Percentiles rank a stretch among this genome's conserved stretches.
Evolutionary conservation across 192 early-diverging fungal genomes (phyloP).

Genomic region (Coemansia guatemalensis): DNA sequence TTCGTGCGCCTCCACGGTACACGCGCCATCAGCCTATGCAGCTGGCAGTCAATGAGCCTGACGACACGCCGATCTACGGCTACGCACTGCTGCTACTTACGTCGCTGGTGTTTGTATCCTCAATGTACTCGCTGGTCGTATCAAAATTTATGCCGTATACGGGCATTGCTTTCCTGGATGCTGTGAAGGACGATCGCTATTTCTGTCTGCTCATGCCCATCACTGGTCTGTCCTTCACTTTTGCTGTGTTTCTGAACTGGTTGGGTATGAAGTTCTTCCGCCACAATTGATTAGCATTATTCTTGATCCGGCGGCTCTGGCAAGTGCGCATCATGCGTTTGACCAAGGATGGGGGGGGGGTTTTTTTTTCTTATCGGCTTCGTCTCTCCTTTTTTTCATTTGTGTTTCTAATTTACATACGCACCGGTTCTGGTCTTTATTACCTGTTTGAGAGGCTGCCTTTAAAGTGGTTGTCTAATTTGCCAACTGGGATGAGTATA

Average conservation of each 20-base stretch:
- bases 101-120: conserved; percentile 59
- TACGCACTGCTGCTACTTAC: conserved; percentile 62
- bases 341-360: no score
- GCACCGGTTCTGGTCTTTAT: no score
- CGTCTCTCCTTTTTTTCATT: background rate
- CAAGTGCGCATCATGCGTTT: no score
- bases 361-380: background rate
- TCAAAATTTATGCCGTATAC: conserved; percentile 71
- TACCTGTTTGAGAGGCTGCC: no score
- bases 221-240: conserved; percentile 69
- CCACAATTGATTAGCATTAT: conserved; percentile 63
- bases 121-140: conserved; percentile 66
- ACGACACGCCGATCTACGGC: conserved; percentile 69
- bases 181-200: conserved; percentile 74
- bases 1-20: conserved; percentile 53
- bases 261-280: conserved; percentile 93
- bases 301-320: background rate
- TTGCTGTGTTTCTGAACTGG: conserved; percentile 90
- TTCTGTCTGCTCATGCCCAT: conserved; percentile 84
- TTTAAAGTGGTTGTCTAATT: background rate
- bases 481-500: background rate
- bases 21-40: conserved; percentile 59
- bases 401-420: no score
- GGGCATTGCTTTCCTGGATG: conserved; percentile 65
- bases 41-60: conserved; percentile 60